Conservation (phyloP, 495 filamentous ascomycete species). For the Penicillium cosmopolitanum region DNA sequence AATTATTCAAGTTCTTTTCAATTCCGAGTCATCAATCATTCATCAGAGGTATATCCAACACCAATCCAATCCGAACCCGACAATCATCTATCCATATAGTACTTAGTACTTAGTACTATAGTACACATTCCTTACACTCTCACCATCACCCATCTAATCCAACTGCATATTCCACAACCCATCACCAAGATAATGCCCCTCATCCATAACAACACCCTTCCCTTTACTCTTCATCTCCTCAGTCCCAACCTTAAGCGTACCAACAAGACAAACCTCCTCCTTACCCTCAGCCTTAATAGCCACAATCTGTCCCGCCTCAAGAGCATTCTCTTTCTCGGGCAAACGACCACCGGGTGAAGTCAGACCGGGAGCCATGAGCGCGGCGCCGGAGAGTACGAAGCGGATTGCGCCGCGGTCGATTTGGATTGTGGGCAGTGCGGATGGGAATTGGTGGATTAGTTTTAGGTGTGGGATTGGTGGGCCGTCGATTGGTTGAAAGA, state of each 20-base stretch:
- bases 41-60: slow-evolving; percentile 7
- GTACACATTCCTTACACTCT: too few relatives aligned
- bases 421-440: slow-evolving; percentile 52
- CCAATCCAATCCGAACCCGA: neutral
- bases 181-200: slow-evolving; percentile 91
- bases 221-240: slow-evolving; percentile 90
- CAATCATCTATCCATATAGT: slow-evolving; percentile 1
- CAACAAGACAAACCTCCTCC: slow-evolving; percentile 86
- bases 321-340: slow-evolving; percentile 57
- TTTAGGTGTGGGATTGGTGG: slow-evolving; percentile 76
- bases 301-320: slow-evolving; percentile 79
- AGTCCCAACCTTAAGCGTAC: slow-evolving; percentile 82
- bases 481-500: slow-evolving; percentile 89
- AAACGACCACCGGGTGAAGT: slow-evolving; percentile 80
- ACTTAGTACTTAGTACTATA: too few relatives aligned
- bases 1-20: neutral
- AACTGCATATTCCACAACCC: slow-evolving; percentile 82
- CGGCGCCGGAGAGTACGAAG: slow-evolving; percentile 89
- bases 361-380: slow-evolving; percentile 92
- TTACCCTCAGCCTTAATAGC: slow-evolving; percentile 93
- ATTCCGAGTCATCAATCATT: slow-evolving; percentile 1
- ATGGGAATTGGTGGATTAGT: slow-evolving; percentile 67
- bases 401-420: slow-evolving; percentile 96
- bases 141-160: slow-evolving; percentile 50
- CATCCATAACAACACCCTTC: slow-evolving; percentile 91